A percentile compares a stretch with the other conserved stretches of the same genome.
phyloP scores from a whole-genome alignment of 148 eudicot genomes.

The Cornus suecica region DNA sequence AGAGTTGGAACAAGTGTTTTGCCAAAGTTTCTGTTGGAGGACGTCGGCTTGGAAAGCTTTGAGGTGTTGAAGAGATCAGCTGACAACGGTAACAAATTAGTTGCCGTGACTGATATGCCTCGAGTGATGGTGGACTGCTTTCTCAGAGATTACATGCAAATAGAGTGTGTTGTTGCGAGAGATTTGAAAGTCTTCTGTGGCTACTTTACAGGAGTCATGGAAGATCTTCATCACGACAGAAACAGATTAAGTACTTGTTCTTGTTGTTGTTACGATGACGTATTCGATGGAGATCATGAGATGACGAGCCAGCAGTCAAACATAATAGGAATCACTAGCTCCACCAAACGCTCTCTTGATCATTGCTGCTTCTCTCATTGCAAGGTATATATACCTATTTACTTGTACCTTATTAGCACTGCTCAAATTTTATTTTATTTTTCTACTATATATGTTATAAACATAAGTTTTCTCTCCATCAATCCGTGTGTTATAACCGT shows the following conservation, averaged over 20 bases:
- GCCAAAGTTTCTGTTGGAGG: conserved; percentile 72
- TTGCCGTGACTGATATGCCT: conserved; percentile 62
- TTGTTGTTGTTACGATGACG: no score
- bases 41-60: conserved; percentile 68
- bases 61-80: conserved; percentile 37
- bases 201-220: conserved; percentile 58
- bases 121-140: conserved; percentile 72
- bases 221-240: no score
- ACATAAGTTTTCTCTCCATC: no score
- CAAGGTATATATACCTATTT: no score
- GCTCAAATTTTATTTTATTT: no score
- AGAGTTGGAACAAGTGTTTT: conserved; percentile 55
- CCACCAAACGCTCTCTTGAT: conserved; percentile 28
- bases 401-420: no score
- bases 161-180: conserved; percentile 63
- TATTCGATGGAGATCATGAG: conserved; percentile 20
- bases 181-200: conserved; percentile 54
- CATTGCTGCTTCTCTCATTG: conserved; percentile 48
- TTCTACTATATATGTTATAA: no score
- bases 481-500: no score
- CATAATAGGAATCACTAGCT: conserved; percentile 51
- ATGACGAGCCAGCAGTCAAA: conserved; percentile 4
- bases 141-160: conserved; percentile 62
- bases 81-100: conserved; percentile 22
- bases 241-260: no score